phyloP scores from a whole-genome alignment of 768 basidiomycete genomes.

The Lactarius akahatsu region DNA sequence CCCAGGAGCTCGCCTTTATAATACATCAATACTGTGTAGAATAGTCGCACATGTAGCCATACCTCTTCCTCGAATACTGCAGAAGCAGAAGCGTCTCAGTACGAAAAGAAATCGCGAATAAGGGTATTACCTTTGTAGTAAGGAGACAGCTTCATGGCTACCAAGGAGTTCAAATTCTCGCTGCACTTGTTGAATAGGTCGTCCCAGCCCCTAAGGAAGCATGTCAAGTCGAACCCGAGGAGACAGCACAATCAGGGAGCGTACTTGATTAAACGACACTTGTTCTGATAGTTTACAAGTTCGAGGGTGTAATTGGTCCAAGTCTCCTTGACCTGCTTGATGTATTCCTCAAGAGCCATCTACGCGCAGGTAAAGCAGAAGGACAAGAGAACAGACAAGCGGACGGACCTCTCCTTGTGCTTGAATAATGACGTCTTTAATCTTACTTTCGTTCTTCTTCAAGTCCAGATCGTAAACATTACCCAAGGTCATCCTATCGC shows the following conservation, averaged over 20 bases:
- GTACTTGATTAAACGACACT: conserved; percentile 90
- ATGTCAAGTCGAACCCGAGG: background rate
- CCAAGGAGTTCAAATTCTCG: conserved; percentile 93
- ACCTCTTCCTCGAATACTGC: conserved; percentile 89
- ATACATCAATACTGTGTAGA: conserved; percentile 11
- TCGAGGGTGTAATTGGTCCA: conserved; percentile 97
- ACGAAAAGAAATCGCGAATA: conserved; percentile 11
- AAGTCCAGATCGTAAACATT: conserved; percentile 96
- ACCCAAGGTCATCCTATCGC: conserved; percentile 83
- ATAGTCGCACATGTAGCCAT: conserved; percentile 20
- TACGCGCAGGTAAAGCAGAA: conserved; percentile 42
- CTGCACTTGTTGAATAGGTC: conserved; percentile 96
- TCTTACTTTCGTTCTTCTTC: conserved; percentile 84
- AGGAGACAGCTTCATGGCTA: conserved; percentile 96
- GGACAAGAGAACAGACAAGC: conserved; percentile 10
- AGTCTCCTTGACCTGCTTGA: conserved; percentile 93
- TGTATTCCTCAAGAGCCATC: conserved; percentile 95
- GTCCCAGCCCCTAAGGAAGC: conserved; percentile 79
- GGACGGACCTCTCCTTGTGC: conserved; percentile 88
- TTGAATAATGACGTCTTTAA: conserved; percentile 95
- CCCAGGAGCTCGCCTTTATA: conserved; percentile 81
- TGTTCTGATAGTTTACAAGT: conserved; percentile 97
- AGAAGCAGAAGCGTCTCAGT: conserved; percentile 16
- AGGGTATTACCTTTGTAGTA: conserved; percentile 83
- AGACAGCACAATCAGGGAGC: conserved; percentile 24